Conservation (phyloP, 73 alveolate genomes). For the Breviolum minutum region DNA sequence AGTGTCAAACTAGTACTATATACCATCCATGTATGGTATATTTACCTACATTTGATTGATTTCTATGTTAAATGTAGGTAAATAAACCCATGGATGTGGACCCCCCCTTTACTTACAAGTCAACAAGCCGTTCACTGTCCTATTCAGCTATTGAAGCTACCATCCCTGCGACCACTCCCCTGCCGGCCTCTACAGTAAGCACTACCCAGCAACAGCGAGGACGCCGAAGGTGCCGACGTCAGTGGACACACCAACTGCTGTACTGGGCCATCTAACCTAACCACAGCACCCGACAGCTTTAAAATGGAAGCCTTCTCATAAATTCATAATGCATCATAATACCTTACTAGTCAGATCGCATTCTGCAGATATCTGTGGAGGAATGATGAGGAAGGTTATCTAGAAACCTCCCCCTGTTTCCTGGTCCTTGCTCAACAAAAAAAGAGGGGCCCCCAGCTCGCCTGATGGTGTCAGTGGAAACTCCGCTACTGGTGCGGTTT, state of each 20-base stretch:
- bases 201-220: not conserved
- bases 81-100: no score
- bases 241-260: not conserved
- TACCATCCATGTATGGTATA: no score
- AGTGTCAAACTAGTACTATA: not conserved
- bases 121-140: no score
- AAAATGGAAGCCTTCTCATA: not conserved
- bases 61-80: no score
- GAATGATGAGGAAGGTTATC: no score
- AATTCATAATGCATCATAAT: no score
- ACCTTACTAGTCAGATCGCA: no score
- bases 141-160: not conserved
- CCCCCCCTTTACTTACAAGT: no score
- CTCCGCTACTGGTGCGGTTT: slow-evolving; percentile 58
- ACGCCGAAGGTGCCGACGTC: not conserved
- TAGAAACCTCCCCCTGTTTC: no score
- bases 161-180: not conserved
- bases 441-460: not conserved
- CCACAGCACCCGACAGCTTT: not conserved
- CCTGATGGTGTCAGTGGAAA: slow-evolving; percentile 20
- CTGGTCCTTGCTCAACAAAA: no score
- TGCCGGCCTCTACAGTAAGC: not conserved
- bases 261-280: not conserved
- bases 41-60: no score
- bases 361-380: no score